These are phyloP conservation scores for Cucurbita argyrosperma DNA, from an alignment of 306 rosid species.

Conservation along the genomic window DNA sequence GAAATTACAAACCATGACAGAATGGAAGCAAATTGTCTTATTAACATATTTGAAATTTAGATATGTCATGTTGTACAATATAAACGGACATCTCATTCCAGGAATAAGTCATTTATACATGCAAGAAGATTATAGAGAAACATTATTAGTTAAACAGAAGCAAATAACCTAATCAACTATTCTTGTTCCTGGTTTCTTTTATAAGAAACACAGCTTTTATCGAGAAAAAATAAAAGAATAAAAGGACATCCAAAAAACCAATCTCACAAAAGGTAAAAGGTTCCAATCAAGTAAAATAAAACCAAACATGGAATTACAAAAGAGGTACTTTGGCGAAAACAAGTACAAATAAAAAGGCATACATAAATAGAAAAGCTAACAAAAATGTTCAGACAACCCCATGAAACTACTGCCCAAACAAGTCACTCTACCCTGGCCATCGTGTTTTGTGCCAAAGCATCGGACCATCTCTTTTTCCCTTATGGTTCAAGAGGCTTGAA, in stretches of 20 bases:
- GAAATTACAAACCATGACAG: constrained; percentile 11
- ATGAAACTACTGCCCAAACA: background rate
- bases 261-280: too few species aligned
- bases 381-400: background rate
- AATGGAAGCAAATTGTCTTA: background rate
- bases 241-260: too few species aligned
- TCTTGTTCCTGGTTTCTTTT: background rate
- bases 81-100: background rate
- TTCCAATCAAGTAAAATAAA: too few species aligned
- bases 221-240: too few species aligned
- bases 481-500: background rate
- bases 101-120: background rate
- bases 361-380: background rate
- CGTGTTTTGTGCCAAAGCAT: background rate
- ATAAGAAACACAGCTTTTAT: too few species aligned
- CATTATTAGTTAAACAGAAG: background rate
- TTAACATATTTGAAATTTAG: background rate
- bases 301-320: too few species aligned
- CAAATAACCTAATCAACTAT: background rate
- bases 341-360: background rate
- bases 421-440: background rate
- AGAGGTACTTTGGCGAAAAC: background rate
- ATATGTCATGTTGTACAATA: background rate
- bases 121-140: background rate
- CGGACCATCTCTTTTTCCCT: background rate